Percentiles rank a stretch among this genome's conserved stretches.
Conservation (phyloP, 768 basidiomycete species). For the Clitopilus passeckerianus region DNA sequence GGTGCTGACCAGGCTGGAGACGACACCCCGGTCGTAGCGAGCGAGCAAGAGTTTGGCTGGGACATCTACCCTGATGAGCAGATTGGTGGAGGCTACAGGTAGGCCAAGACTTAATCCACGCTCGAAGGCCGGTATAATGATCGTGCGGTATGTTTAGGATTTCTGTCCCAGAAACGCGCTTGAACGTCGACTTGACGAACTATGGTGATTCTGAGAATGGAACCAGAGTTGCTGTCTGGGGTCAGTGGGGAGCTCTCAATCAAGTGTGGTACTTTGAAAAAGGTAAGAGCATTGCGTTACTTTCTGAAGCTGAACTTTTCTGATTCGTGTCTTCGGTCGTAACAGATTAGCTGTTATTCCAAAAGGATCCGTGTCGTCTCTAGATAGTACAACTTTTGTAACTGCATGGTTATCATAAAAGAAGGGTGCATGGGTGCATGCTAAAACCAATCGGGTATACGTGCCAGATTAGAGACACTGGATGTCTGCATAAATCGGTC, state of each 20-base stretch:
- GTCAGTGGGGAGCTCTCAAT: background rate
- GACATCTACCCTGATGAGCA: conserved; percentile 14
- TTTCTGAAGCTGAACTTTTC: no score
- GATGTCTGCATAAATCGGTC: background rate
- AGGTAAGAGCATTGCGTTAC: background rate
- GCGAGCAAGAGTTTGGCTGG: conserved; percentile 11
- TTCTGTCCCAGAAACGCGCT: conserved; percentile 21
- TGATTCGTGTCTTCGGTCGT: background rate
- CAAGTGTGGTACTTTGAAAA: background rate
- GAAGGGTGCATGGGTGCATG: no score
- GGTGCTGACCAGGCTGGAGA: conserved; percentile 1
- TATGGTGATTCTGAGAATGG: conserved; percentile 37
- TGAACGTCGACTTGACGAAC: conserved; percentile 35
- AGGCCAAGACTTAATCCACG: background rate
- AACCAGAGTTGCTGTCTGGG: conserved; percentile 35
- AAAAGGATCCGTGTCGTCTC: no score
- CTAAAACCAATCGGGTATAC: background rate
- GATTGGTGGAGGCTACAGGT: conserved; percentile 13
- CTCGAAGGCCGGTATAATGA: background rate
- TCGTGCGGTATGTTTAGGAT: conserved; percentile 21
- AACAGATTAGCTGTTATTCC: background rate
- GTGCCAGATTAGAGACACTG: background rate
- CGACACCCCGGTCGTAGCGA: conserved; percentile 6
- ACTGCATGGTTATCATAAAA: no score
- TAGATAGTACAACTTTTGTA: no score